Evolutionary conservation across 805 yeast species (phyloP).

Genomic region (Myxozyma sirexii): DNA sequence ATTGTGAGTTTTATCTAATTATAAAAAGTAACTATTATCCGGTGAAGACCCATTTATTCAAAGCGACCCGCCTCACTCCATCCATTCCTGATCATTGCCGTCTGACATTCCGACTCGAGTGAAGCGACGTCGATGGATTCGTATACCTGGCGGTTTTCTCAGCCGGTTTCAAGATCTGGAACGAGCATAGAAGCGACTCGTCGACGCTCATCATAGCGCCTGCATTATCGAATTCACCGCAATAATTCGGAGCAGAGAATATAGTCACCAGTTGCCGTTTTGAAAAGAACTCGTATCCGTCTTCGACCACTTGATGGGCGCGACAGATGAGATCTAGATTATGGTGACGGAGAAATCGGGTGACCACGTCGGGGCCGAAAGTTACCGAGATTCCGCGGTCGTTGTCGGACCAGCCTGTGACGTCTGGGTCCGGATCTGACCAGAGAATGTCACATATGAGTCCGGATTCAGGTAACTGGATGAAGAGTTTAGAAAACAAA

Average conservation of each 20-base stretch:
- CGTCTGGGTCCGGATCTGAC: conserved; percentile 98
- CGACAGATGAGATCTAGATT: conserved; percentile 98
- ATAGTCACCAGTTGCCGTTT: conserved; percentile 94
- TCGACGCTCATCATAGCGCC: conserved; percentile 99
- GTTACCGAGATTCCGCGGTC: conserved; percentile 99
- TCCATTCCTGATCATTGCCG: no score
- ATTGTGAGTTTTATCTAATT: no score
- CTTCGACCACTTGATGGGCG: conserved; percentile 99
- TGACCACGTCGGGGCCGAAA: conserved; percentile 98
- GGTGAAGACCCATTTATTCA: no score
- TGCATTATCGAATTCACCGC: conserved; percentile 98
- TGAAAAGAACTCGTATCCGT: conserved; percentile 95
- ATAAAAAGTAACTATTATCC: no score
- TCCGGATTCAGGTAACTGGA: conserved; percentile 87
- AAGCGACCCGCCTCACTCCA: no score
- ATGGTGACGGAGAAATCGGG: conserved; percentile 92
- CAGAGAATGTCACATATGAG: conserved; percentile 92
- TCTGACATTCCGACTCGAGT: no score
- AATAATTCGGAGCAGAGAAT: conserved; percentile 90
- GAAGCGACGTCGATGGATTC: not conserved
- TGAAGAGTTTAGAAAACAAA: not conserved
- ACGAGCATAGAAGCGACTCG: conserved; percentile 90
- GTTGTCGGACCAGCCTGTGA: conserved; percentile 98
- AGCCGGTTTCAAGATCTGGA: conserved; percentile 91
- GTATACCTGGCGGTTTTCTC: conserved; percentile 81